phyloP scores from a whole-genome alignment of 352 stramenopile species.

The Pythium rishiriense region DNA sequence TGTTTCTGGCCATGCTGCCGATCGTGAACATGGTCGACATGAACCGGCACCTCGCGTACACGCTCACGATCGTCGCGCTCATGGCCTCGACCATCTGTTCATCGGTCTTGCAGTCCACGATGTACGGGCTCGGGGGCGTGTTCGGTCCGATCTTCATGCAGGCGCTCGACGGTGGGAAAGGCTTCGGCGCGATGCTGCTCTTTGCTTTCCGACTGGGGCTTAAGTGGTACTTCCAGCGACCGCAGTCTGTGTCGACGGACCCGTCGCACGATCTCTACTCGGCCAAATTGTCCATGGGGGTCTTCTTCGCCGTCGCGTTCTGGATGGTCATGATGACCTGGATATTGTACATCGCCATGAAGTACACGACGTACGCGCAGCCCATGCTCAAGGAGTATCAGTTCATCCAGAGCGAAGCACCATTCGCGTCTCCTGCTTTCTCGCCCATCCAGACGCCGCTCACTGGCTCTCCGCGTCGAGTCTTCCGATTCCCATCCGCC shows the following conservation, averaged over 20 bases:
- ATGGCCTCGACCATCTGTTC: constrained; percentile 65
- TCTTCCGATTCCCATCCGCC: constrained; percentile 22
- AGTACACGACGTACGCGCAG: constrained; percentile 58
- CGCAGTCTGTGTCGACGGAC: not conserved
- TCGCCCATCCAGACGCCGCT: constrained; percentile 53
- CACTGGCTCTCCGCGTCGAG: constrained; percentile 28
- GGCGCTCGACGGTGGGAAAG: constrained; percentile 77
- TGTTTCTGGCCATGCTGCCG: constrained; percentile 59
- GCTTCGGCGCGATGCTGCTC: constrained; percentile 70
- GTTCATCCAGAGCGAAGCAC: constrained; percentile 67
- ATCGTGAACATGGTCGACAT: constrained; percentile 61
- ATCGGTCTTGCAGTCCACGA: constrained; percentile 70
- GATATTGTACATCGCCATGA: constrained; percentile 50
- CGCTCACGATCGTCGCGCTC: constrained; percentile 57
- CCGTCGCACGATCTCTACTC: constrained; percentile 9
- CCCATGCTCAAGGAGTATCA: constrained; percentile 66
- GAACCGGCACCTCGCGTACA: constrained; percentile 46
- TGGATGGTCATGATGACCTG: constrained; percentile 54
- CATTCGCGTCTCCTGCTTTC: constrained; percentile 44
- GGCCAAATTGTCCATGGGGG: constrained; percentile 51
- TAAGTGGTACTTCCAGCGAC: constrained; percentile 47
- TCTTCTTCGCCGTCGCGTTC: constrained; percentile 70
- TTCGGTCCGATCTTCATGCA: constrained; percentile 79
- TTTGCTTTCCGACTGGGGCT: constrained; percentile 60
- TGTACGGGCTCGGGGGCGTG: constrained; percentile 76